Base-by-base conservation (phyloP, 164 flowering plant genomes). In the Cinnamomum micranthum region DNA sequence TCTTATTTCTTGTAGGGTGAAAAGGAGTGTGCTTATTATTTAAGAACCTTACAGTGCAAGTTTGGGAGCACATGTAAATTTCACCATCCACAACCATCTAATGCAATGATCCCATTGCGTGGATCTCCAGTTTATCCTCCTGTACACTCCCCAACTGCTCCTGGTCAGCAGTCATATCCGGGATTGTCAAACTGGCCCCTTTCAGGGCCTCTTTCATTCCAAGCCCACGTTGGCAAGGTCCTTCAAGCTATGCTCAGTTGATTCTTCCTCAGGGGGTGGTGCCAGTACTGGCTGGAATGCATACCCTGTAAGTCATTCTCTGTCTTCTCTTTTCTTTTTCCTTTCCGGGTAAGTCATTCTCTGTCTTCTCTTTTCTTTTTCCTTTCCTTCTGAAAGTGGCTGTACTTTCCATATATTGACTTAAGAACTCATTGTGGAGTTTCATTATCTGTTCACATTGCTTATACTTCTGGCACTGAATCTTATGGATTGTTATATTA, bases 31-130 rank as follows among this genome's bases (percentile, higher is more conserved):
- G 87, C 97, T 31, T 95, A 95, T 79, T 95, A 92, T 88, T 77
- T 93, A 82, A 88, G 97, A 87, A 95, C 98, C 68, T 97, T 98
- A 73, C 93, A 87, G 69, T 95, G 99, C 84, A 95, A 93, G 77
- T 95, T 92, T 82, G 98, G 97, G 52, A 80, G 81, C 82, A 92
- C 97, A 63, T 95, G 99, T 82, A 95, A 93, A 85, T 95, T 87
- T 84, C 89, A 95, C 81, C 99, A 95, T 82, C 99, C 99, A 72
- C 95, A 90, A 76, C 98, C 97, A 73, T 86, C 94, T 50, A 92
- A 83, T 80, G 74, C 87, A 82, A 86, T 90, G 94, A 85, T 90
- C 78, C 81, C 98, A 23, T 74, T 87, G 82, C 88, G 89, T 76
- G 93, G 96, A 27, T 93, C 99, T 73, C 82, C 94, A 77, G 88